Percentiles rank a stretch among this genome's conserved stretches.
Conservation (phyloP, 805 yeast species). For the Candida ovalis region DNA sequence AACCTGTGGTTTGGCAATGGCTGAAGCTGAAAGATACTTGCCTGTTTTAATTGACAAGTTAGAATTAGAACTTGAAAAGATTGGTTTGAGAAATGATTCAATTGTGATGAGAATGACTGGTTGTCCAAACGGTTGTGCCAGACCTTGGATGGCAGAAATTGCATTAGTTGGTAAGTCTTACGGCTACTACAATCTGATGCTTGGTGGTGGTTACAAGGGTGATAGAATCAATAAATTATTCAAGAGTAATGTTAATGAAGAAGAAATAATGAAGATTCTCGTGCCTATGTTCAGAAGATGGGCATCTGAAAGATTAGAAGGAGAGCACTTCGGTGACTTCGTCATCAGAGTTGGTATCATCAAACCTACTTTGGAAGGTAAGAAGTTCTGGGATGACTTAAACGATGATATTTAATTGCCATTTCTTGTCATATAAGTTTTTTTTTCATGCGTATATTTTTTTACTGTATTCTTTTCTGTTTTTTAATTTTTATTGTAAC, state of each 20-base stretch:
- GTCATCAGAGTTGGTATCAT: constrained; percentile 83
- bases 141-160: constrained; percentile 97
- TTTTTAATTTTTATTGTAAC: background rate
- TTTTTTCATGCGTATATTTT: background rate
- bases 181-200: constrained; percentile 88
- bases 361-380: constrained; percentile 85
- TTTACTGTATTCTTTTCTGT: background rate
- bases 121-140: constrained; percentile 97
- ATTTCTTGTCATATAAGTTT: background rate
- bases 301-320: constrained; percentile 86
- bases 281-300: constrained; percentile 89
- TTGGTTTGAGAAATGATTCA: constrained; percentile 90
- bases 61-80: constrained; percentile 84
- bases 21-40: constrained; percentile 90
- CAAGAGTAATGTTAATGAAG: constrained; percentile 85
- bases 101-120: constrained; percentile 98
- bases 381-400: constrained; percentile 90
- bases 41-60: constrained; percentile 79
- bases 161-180: constrained; percentile 94
- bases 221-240: constrained; percentile 87
- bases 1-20: constrained; percentile 98
- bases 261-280: constrained; percentile 72
- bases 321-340: constrained; percentile 95
- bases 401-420: constrained; percentile 62
- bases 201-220: constrained; percentile 96